Evolutionary conservation across 257 asterid genomes (phyloP).

Genomic region (Nicotiana knightiana): DNA sequence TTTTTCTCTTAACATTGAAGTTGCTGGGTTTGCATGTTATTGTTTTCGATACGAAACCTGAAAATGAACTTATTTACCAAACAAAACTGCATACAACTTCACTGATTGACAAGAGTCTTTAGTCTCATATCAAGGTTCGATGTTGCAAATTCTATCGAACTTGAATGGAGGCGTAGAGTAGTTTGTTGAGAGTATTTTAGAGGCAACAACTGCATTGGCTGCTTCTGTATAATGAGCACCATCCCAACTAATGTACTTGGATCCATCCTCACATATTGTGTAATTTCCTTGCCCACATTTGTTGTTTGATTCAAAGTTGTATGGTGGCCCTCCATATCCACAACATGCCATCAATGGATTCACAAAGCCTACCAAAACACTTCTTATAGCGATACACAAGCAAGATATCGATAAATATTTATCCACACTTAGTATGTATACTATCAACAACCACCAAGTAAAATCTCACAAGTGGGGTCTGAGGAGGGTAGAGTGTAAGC

Average conservation of each 20-base stretch:
- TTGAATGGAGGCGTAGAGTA: slow-evolving; percentile 39
- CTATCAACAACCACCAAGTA: too few species aligned
- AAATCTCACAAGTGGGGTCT: too few species aligned
- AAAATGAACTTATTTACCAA: too few species aligned
- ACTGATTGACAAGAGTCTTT: not conserved
- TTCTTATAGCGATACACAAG: not conserved
- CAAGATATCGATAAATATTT: not conserved
- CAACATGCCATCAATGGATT: slow-evolving; percentile 52
- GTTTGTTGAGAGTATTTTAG: slow-evolving; percentile 33
- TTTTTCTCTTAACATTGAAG: too few species aligned
- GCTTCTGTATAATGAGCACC: slow-evolving; percentile 51
- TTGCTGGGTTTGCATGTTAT: too few species aligned
- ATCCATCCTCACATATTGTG: slow-evolving; percentile 26
- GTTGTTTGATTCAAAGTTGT: slow-evolving; percentile 30
- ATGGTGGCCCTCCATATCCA: slow-evolving; percentile 50
- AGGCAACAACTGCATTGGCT: slow-evolving; percentile 39
- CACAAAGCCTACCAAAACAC: slow-evolving; percentile 29
- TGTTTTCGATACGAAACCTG: too few species aligned
- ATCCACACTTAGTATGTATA: not conserved
- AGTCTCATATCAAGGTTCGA: not conserved
- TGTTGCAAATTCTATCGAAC: slow-evolving; percentile 24
- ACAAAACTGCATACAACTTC: not conserved
- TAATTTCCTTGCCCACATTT: slow-evolving; percentile 24
- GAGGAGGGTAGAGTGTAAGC: too few species aligned
- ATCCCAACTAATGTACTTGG: slow-evolving; percentile 40